These are phyloP conservation scores for Gracilaria gracilis DNA, from an alignment of 23 red algal species.

Conservation along the genomic window DNA sequence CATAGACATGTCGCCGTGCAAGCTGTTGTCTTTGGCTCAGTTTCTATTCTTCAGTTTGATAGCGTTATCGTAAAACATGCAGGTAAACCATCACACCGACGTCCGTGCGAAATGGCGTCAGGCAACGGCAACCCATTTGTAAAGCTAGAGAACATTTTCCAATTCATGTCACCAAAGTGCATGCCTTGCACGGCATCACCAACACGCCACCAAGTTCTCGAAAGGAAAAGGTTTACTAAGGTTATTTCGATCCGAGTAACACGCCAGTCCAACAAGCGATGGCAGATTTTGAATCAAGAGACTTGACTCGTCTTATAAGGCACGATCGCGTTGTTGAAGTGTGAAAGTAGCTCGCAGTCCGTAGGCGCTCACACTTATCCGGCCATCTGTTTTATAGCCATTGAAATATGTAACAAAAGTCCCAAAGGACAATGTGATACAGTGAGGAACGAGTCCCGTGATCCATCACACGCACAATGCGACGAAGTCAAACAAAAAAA, in stretches of 20 bases:
- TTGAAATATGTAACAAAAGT: background rate
- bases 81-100: slow-evolving; percentile 12
- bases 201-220: background rate
- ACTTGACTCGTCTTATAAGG: background rate
- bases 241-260: background rate
- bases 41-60: slow-evolving; percentile 25
- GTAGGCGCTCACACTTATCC: too few relatives aligned
- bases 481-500: too few relatives aligned
- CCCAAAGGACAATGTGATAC: background rate
- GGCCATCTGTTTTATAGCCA: too few relatives aligned
- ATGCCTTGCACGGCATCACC: background rate
- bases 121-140: background rate
- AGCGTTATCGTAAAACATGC: slow-evolving; percentile 22
- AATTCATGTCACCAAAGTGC: background rate
- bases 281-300: background rate
- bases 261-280: too few relatives aligned
- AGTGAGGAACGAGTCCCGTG: too few relatives aligned
- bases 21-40: background rate
- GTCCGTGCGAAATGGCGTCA: background rate
- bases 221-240: background rate
- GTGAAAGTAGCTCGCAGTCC: too few relatives aligned
- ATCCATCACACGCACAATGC: too few relatives aligned
- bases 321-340: too few relatives aligned
- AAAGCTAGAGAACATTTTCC: background rate
- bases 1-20: background rate